Evolutionary conservation across 2,329 filamentous ascomycete genomes (phyloP).

Genomic region (Fusarium brachygibbosum): DNA sequence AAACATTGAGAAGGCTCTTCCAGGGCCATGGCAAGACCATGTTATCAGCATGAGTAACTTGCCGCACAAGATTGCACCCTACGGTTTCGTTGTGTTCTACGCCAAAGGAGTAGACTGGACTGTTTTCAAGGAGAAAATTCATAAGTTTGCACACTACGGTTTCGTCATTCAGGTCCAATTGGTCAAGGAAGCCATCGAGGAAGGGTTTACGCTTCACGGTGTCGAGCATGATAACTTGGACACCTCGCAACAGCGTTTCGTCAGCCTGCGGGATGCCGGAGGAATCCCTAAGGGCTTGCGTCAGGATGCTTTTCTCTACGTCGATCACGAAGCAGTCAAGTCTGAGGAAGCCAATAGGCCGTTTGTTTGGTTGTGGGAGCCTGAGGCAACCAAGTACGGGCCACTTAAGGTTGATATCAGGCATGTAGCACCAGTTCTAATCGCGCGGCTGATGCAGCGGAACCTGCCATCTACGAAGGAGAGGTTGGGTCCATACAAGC

Average conservation of each 20-base stretch:
- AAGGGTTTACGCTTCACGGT: neutral
- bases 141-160: neutral
- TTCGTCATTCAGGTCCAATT: too few species aligned
- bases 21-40: neutral
- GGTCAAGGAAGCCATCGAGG: too few species aligned
- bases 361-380: neutral
- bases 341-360: too few species aligned
- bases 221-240: neutral
- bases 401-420: neutral
- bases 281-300: neutral
- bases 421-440: neutral
- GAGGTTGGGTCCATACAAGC: rapidly evolving
- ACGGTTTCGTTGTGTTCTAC: neutral
- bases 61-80: neutral
- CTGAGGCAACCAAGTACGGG: rapidly evolving
- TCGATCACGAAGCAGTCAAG: rapidly evolving
- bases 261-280: neutral
- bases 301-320: neutral
- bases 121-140: neutral
- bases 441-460: neutral
- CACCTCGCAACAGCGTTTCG: neutral
- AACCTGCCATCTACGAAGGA: neutral
- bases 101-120: too few species aligned
- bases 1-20: too few species aligned
- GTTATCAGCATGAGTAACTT: neutral